These are phyloP conservation scores for Bryopsis sp. DNA, from an alignment of 139 green algal genomes.

Conservation along the genomic window DNA sequence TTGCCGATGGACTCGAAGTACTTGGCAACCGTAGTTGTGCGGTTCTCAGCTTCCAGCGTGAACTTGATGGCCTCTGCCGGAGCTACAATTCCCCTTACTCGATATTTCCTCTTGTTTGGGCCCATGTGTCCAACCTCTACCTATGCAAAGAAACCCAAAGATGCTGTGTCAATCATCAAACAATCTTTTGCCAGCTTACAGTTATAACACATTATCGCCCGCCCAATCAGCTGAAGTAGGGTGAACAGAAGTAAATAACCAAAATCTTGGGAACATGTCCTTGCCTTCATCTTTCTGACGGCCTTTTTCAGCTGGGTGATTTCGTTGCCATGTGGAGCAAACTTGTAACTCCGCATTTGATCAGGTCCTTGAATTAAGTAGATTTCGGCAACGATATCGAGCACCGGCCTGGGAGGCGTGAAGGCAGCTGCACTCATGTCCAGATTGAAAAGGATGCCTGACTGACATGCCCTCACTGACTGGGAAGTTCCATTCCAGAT, in stretches of 20 bases:
- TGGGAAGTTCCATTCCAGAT: conserved; percentile 16
- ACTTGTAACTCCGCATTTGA: background rate
- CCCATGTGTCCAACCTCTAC: background rate
- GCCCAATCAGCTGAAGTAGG: background rate
- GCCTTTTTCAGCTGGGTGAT: too few relatives aligned
- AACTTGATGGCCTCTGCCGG: background rate
- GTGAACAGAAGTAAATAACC: background rate
- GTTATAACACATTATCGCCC: background rate
- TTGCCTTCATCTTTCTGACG: too few relatives aligned
- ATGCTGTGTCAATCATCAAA: too few relatives aligned
- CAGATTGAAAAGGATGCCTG: conserved; percentile 13
- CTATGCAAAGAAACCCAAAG: background rate
- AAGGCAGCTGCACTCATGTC: conserved; percentile 9
- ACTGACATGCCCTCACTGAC: conserved; percentile 14
- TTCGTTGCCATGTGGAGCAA: too few relatives aligned
- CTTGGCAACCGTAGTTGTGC: background rate
- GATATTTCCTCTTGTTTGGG: background rate
- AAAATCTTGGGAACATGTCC: background rate
- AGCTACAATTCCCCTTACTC: background rate
- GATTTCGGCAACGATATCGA: conserved; percentile 8
- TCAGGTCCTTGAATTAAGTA: background rate
- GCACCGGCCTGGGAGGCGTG: background rate
- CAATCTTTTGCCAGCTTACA: too few relatives aligned
- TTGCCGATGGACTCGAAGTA: background rate
- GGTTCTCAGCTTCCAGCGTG: background rate